Base-by-base conservation (phyloP, 2,329 filamentous ascomycete genomes). In the Exophiala sideris region DNA sequence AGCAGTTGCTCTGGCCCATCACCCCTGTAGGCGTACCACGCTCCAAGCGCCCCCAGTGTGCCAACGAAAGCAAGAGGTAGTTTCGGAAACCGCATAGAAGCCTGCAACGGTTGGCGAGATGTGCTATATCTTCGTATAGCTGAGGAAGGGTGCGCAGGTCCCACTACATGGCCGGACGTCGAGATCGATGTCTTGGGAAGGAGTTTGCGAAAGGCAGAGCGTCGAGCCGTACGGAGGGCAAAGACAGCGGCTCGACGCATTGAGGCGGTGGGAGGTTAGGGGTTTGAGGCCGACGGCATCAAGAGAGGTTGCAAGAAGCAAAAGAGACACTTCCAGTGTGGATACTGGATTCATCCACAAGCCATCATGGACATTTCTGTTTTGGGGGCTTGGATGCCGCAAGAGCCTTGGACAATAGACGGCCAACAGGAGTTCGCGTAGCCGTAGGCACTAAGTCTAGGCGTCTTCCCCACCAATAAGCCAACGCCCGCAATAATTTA, bases 181-280 rank as follows among this genome's bases (percentile, higher is more conserved):
- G 72, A 71, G 46, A 70, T 68, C 48, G 69, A 61, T 59, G 65
- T 56, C 47, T 62, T 62, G 32, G 50, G 33, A 46, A 68, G 60
- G 56, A 72, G 63, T 64, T 70, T 76, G 65, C 74, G 75, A 68
- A 71, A 65, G 65, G 73, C 69, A 58, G 66, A 66, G 64, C 71
- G 71, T 64, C 74, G 74, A 65, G 74, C 72, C 67, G 74, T 72
- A 66, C 75, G 75, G 64, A 76, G 70, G 57, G 70, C 71, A 58
- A 76, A 73, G 50, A 73, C 58, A 61, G 70, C 70, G 64, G 69
- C 74, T 67, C 71, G 73, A 73, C 75, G 75, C 76, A 79, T 79
- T 70, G 62, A 65, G 54, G 56, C 59, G 61, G 38, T 53, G 20
- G 38, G 33, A 42, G 48, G n/a, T 24, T 24, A 52, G 29, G 47